A percentile compares a stretch with the other conserved stretches of the same genome.
phyloP scores from a whole-genome alignment of 78 protist genomes.

The Dictyostelium capitatum region DNA sequence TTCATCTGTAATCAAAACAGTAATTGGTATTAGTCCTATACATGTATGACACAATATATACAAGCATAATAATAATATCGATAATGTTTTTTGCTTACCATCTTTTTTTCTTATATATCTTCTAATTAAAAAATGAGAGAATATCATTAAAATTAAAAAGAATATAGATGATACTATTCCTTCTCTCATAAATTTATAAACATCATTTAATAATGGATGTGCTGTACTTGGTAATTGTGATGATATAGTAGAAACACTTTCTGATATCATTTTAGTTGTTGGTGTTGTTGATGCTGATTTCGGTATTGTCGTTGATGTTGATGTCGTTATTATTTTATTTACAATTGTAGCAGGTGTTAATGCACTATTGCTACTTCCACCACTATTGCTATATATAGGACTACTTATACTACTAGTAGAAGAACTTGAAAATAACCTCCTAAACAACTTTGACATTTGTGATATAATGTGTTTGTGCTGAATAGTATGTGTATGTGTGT shows the following conservation, averaged over 20 bases:
- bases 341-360: neutral
- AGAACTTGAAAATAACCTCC: no score
- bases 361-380: neutral
- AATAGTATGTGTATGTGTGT: no score
- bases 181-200: constrained; percentile 60
- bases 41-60: no score
- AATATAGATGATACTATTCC: constrained; percentile 56
- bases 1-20: neutral
- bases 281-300: neutral
- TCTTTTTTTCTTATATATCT: constrained; percentile 60
- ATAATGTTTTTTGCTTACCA: no score
- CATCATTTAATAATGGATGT: constrained; percentile 16
- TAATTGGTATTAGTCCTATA: neutral
- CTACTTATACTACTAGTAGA: no score
- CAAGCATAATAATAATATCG: no score
- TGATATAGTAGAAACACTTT: constrained; percentile 10
- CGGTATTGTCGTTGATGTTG: neutral
- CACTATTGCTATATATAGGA: no score
- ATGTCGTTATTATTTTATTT: neutral
- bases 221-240: neutral
- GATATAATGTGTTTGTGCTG: no score
- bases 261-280: constrained; percentile 16
- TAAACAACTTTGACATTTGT: no score
- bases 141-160: constrained; percentile 27
- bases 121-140: constrained; percentile 68